Evolutionary conservation across 78 protist genomes (phyloP).

Genomic region (Dictyostelium brefeldianum): DNA sequence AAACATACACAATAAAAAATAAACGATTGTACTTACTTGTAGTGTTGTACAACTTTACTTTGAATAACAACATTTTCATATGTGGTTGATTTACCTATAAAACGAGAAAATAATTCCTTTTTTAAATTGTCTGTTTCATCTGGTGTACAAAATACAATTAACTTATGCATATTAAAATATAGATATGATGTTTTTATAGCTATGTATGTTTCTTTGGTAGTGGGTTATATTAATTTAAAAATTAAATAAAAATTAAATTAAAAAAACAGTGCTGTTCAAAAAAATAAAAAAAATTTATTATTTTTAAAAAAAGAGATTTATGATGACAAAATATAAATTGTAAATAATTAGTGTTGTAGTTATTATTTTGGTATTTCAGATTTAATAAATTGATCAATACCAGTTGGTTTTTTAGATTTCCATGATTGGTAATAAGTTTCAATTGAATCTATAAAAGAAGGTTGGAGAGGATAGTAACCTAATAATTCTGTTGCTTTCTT

Average conservation of each 20-base stretch:
- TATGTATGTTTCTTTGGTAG: no score
- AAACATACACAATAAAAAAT: not conserved
- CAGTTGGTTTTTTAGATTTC: not conserved
- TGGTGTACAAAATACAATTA: not conserved
- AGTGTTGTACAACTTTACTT: not conserved
- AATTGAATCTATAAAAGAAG: not conserved
- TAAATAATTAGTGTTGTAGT: no score
- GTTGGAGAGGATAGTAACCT: not conserved
- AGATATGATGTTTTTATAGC: no score
- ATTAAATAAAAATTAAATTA: no score
- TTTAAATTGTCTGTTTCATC: not conserved
- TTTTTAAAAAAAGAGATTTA: no score
- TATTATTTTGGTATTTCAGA: not conserved
- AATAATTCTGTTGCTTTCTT: not conserved
- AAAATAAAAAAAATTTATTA: no score
- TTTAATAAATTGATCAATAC: not conserved
- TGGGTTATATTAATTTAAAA: no score
- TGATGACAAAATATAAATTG: no score
- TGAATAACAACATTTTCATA: constrained; percentile 5
- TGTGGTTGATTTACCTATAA: not conserved
- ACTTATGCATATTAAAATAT: not conserved
- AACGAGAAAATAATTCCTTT: not conserved
- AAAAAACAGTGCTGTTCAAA: no score
- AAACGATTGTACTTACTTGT: not conserved
- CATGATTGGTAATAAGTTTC: not conserved